Evolutionary conservation across 2,329 filamentous ascomycete species (phyloP).

Genomic region (Alternaria gaisen): DNA sequence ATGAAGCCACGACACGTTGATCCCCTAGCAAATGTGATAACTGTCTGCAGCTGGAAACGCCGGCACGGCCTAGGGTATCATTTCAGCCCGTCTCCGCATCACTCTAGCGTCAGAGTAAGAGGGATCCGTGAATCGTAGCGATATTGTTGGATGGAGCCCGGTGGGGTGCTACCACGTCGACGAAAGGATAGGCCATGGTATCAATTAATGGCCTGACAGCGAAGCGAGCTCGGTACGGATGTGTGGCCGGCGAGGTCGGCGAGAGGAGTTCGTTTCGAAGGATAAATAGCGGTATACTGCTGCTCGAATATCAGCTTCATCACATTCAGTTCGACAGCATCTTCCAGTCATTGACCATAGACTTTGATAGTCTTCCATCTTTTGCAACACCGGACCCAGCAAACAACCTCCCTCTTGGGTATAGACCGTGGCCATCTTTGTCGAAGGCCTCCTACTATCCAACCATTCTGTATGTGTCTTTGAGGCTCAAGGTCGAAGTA

Average conservation of each 20-base stretch:
- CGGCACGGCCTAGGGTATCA: conserved; percentile 56
- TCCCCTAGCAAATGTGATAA: conserved; percentile 54
- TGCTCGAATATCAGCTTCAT: conserved; percentile 35
- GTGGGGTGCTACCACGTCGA: conserved; percentile 55
- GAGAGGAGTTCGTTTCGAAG: conserved; percentile 38
- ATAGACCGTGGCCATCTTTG: conserved; percentile 16
- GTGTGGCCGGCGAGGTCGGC: conserved; percentile 34
- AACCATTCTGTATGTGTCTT: conserved; percentile 46
- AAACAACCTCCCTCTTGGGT: conserved; percentile 32
- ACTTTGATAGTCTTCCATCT: conserved; percentile 36
- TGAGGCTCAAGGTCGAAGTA: conserved; percentile 30
- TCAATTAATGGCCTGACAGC: conserved; percentile 48
- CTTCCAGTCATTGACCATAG: conserved; percentile 42
- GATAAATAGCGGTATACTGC: conserved; percentile 53
- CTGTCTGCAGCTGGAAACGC: conserved; percentile 54
- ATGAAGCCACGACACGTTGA: conserved; percentile 56
- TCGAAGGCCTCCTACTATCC: conserved; percentile 35
- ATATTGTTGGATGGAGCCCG: conserved; percentile 54
- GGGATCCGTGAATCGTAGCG: conserved; percentile 55
- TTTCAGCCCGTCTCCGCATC: conserved; percentile 54
- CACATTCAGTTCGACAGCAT: conserved; percentile 39
- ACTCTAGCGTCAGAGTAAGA: conserved; percentile 55
- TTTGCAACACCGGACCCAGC: conserved; percentile 41
- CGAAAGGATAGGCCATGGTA: conserved; percentile 49
- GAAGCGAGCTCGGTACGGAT: conserved; percentile 40